A percentile compares a stretch with the other conserved stretches of the same genome.
phyloP scores from a whole-genome alignment of 164 flowering plant genomes.

The Kingdonia uniflora region DNA sequence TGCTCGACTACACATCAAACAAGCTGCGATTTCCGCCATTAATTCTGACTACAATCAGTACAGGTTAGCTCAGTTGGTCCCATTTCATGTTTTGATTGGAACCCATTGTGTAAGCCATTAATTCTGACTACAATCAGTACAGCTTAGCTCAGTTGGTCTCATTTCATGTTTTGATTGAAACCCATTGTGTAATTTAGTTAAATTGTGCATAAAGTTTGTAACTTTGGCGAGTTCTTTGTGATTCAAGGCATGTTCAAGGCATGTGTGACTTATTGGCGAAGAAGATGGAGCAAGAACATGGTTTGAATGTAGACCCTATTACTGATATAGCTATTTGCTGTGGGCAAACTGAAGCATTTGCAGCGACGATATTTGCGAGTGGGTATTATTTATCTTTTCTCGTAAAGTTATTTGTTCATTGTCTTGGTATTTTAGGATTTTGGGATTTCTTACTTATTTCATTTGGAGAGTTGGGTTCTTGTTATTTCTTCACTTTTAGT shows the following conservation, averaged over 20 bases:
- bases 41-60: constrained; percentile 75
- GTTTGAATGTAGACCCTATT: constrained; percentile 46
- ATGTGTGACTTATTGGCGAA: constrained; percentile 50
- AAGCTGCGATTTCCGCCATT: constrained; percentile 72
- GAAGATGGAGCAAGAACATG: constrained; percentile 38
- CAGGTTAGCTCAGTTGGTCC: constrained; percentile 29
- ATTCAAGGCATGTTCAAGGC: constrained; percentile 67
- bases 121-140: background rate
- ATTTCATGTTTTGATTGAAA: background rate
- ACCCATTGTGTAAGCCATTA: too few species aligned
- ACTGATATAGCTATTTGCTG: constrained; percentile 68
- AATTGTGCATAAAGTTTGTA: too few species aligned
- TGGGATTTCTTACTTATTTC: background rate
- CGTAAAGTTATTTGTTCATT: background rate
- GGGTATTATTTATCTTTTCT: constrained; percentile 6
- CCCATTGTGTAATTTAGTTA: too few species aligned
- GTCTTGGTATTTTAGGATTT: background rate
- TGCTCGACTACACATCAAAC: constrained; percentile 47
- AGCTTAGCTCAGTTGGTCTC: constrained; percentile 25
- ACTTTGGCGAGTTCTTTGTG: background rate
- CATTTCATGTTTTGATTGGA: background rate
- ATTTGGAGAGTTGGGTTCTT: background rate
- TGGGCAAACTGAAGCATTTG: constrained; percentile 86
- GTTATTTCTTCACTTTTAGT: background rate
- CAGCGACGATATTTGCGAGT: constrained; percentile 70